Percentiles rank a stretch among this genome's conserved stretches.
Conservation (phyloP, 176 grass and related monocot species). For the Aegilops tauschii region DNA sequence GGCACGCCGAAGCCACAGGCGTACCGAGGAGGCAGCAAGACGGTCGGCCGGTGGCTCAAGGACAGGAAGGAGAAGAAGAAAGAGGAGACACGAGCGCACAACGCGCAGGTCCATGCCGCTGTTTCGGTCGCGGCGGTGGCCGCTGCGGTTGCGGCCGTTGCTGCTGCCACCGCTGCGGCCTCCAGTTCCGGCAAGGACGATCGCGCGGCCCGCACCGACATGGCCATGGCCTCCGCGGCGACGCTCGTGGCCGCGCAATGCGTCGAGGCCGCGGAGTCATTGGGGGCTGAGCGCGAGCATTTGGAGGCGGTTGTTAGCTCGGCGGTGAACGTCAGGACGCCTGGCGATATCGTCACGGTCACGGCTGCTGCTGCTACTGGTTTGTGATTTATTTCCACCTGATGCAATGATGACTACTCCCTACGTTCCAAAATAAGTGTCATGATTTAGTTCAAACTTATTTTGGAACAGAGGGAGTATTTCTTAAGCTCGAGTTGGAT, state of each 20-base stretch:
- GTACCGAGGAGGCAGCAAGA: constrained; percentile 67
- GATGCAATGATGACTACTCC: not conserved
- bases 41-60: constrained; percentile 92
- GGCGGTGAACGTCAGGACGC: constrained; percentile 82
- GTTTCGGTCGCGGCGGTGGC: constrained; percentile 84
- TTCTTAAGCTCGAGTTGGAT: not conserved
- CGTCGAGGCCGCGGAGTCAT: constrained; percentile 65
- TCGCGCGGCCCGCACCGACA: constrained; percentile 56
- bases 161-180: constrained; percentile 53
- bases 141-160: constrained; percentile 69
- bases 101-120: constrained; percentile 79
- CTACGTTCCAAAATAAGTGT: no score
- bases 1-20: constrained; percentile 70
- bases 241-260: constrained; percentile 89
- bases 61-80: constrained; percentile 93
- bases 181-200: constrained; percentile 79
- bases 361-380: constrained; percentile 91
- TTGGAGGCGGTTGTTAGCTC: constrained; percentile 74
- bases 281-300: constrained; percentile 95
- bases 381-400: constrained; percentile 5
- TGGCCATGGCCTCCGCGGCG: constrained; percentile 81
- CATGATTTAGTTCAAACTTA: no score
- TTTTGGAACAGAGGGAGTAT: no score
- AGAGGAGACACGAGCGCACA: constrained; percentile 92
- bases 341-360: constrained; percentile 78